A percentile compares a stretch with the other conserved stretches of the same genome.
Evolutionary conservation across 2,329 filamentous ascomycete genomes (phyloP).

Genomic region (Mariannaea sp.): DNA sequence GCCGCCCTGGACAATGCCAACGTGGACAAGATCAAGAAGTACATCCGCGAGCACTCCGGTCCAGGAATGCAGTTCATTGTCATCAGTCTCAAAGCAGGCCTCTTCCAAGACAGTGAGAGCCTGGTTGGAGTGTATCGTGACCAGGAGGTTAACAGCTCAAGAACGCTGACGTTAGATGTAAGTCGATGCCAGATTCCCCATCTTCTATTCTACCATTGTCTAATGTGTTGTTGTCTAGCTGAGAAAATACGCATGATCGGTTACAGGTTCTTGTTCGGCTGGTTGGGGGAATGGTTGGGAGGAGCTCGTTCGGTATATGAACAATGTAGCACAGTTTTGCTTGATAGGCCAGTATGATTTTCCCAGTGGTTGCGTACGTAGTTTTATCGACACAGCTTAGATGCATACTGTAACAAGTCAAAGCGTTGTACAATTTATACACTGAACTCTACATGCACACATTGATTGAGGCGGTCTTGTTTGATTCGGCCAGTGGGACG

Average conservation of each 20-base stretch:
- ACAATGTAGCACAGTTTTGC: too few species aligned
- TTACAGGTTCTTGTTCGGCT: background rate
- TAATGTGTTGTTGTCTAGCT: too few species aligned
- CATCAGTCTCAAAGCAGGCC: constrained; percentile 90
- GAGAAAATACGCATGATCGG: constrained; percentile 42
- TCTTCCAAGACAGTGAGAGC: constrained; percentile 97
- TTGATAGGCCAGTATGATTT: too few species aligned
- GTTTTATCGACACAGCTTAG: too few species aligned
- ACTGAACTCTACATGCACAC: too few species aligned
- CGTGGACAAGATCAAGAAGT: constrained; percentile 93
- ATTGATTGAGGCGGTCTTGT: too few species aligned
- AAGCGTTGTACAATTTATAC: too few species aligned
- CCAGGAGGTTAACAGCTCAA: constrained; percentile 89
- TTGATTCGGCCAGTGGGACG: too few species aligned
- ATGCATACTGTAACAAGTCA: too few species aligned
- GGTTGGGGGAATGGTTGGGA: background rate
- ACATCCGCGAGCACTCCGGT: constrained; percentile 90
- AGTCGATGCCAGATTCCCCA: constrained; percentile 50
- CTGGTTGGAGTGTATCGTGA: constrained; percentile 95
- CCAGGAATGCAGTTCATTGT: constrained; percentile 99
- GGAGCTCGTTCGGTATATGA: too few species aligned
- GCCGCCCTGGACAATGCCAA: constrained; percentile 98
- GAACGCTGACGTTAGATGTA: constrained; percentile 92
- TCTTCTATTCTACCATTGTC: constrained; percentile 10
- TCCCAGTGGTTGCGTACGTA: too few species aligned